Evolutionary conservation across 2,329 filamentous ascomycete species (phyloP).

Genomic region (Phaeoacremonium minimum): DNA sequence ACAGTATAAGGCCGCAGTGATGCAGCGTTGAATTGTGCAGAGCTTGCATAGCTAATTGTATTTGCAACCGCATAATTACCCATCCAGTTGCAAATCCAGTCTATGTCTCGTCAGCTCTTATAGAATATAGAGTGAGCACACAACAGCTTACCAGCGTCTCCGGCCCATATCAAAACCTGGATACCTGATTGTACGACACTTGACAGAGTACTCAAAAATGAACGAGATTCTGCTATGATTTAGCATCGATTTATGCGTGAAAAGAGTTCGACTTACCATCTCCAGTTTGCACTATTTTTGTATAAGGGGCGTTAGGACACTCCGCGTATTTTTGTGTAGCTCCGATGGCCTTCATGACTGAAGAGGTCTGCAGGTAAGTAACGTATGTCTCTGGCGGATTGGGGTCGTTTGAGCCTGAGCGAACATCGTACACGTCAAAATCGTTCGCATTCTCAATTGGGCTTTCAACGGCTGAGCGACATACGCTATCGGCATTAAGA

Average conservation of each 20-base stretch:
- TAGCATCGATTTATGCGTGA: background rate
- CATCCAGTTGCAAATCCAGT: conserved; percentile 56
- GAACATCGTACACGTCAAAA: conserved; percentile 44
- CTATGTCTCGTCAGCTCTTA: conserved; percentile 18
- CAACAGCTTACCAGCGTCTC: conserved; percentile 36
- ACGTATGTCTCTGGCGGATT: conserved; percentile 34
- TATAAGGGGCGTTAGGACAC: conserved; percentile 28
- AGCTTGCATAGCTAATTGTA: conserved; percentile 34
- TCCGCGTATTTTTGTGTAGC: conserved; percentile 34
- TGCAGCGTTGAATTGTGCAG: conserved; percentile 31
- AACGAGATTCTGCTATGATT: conserved; percentile 32
- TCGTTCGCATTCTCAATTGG: conserved; percentile 16
- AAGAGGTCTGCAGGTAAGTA: conserved; percentile 29
- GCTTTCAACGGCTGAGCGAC: conserved; percentile 18
- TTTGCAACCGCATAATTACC: conserved; percentile 44
- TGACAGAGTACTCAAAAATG: conserved; percentile 36
- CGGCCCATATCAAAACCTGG: conserved; percentile 48
- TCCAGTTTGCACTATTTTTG: conserved; percentile 33
- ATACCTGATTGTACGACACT: conserved; percentile 42
- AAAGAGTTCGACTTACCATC: conserved; percentile 22
- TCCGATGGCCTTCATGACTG: conserved; percentile 37
- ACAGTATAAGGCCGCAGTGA: conserved; percentile 39
- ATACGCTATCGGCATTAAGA: conserved; percentile 16
- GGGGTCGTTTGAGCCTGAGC: conserved; percentile 27
- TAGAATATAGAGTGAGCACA: background rate